These are phyloP conservation scores for Aspergillus saccharolyticus DNA, from an alignment of 495 filamentous ascomycete genomes.

Conservation along the genomic window DNA sequence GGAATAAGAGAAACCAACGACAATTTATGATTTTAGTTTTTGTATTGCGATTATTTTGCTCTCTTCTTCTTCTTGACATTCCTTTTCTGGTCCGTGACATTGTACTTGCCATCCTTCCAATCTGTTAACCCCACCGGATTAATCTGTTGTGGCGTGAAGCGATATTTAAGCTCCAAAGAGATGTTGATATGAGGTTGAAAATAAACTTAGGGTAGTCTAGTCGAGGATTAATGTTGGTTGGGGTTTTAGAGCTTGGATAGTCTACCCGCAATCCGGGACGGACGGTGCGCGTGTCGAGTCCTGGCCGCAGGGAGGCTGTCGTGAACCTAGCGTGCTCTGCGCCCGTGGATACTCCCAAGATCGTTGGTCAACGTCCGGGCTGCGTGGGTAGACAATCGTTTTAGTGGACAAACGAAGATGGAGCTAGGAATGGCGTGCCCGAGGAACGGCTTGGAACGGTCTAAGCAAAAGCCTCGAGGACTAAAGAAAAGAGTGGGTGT, in stretches of 20 bases:
- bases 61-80: not conserved
- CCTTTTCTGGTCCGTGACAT: not conserved
- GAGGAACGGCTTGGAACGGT: slow-evolving; percentile 34
- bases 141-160: slow-evolving; percentile 4
- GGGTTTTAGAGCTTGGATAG: slow-evolving; percentile 37
- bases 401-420: slow-evolving; percentile 17
- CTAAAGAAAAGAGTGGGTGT: slow-evolving; percentile 29
- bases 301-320: slow-evolving; percentile 19
- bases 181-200: slow-evolving; percentile 18
- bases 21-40: slow-evolving; percentile 1
- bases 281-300: slow-evolving; percentile 23
- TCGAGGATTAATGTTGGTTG: slow-evolving; percentile 15
- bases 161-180: not conserved
- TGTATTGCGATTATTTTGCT: slow-evolving; percentile 5
- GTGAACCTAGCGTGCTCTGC: slow-evolving; percentile 38
- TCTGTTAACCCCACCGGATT: slow-evolving; percentile 3
- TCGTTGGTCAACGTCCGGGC: slow-evolving; percentile 26
- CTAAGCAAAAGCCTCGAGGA: slow-evolving; percentile 10
- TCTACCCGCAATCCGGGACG: slow-evolving; percentile 41
- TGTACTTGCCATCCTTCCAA: not conserved
- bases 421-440: slow-evolving; percentile 37
- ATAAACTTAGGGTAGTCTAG: slow-evolving; percentile 12
- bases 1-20: slow-evolving; percentile 3
- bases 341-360: slow-evolving; percentile 35
- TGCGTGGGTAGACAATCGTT: slow-evolving; percentile 18